Base-by-base conservation (phyloP, 495 filamentous ascomycete species). In the Extremus antarcticus region DNA sequence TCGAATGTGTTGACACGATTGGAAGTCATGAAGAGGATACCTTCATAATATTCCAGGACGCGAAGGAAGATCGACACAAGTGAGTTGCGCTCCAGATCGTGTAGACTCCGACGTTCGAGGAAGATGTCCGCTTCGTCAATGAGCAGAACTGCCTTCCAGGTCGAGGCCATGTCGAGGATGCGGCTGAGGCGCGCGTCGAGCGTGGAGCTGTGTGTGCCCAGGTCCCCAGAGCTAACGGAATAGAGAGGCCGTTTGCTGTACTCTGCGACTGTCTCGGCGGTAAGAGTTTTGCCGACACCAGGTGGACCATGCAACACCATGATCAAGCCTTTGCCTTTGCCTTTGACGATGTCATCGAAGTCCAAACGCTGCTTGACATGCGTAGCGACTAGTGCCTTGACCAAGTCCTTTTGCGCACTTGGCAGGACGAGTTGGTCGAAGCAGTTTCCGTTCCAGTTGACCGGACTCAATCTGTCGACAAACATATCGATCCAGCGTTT, bases 21-120 rank as follows among this genome's bases (percentile, higher is more conserved):
- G 0, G 77, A 79, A 0, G 79, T 81, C 1, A 83, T 64, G 58
- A 82, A 78, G 0, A 82, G 67, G 23, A 82, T 77, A 7, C 79
- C 79, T 0, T 69, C 54, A 54, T 82, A 85, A 60, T 79, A 83
- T 50, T 83, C 81, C 0, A 84, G 66, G 11, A 43, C 47, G 47
- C 46, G 54, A 11, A 50, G 54, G 32, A 56, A 43, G 47, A 50
- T 45, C 32, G 29, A 29, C 17, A 50, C 57, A 1, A 59, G 45
- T 1, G 51, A 32, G 49, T 61, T 61, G 21, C 58, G 54, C 1
- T 57, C 16, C 4, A 61, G 17, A 25, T 57, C 54, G n/a, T 40
- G 50, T 8, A 57, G 23, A 16, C 21, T 38, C 13, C 59, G 59
- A 23, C 54, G 50, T 21, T 57, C 55, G 29, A 62, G 55, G 38